Evolutionary conservation across 2,329 filamentous ascomycete species (phyloP), one percentile per base, ranked within the genome.

Genomic region (Ophiostoma sp.): DNA sequence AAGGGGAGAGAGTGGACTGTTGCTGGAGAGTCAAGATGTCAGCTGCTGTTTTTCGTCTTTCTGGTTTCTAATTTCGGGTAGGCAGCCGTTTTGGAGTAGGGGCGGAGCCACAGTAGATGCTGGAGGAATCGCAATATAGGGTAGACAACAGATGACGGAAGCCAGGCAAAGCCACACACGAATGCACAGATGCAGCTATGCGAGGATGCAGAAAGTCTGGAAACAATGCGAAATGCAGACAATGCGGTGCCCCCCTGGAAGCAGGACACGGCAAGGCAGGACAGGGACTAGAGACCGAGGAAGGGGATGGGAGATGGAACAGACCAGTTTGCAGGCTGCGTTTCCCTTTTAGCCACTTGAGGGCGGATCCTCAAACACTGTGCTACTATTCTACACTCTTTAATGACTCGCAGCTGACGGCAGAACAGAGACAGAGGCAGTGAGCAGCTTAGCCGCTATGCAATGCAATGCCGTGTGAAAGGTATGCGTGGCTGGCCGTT

Each of bases 351-450:
- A 60, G 48, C 68, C 31, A 69, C 35, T 69, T 48, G 68, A 64
- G 39, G 35, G 68, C 67, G 52, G 67, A 71, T 67, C 48, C 67
- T 69, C 71, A 72, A 72, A 72, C 71, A 69, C 67, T 35, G 57
- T 35, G 44, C 6, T 31, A 31, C 3, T 3, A 31, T 3, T 31
- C 27, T 31, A 31, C 39, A 41, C 39, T 41, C 39, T 41, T 10
- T 13, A 41, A 41, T 41, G 13, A 48, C 44, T 48, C 17, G 36
- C 1, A 39, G 20, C 4, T 48, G 44, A 5, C 20, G 44, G 44
- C 44, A 48, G 44, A 48, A 48, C 44, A 48, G 20, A 48, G 44
- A 23, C 7, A 23, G 44, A 36, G 60, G 60, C 64, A 66, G 64
- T 23, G 31, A 13, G 36, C 35, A 41, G 35, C 52, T 23, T 27